Base-by-base conservation (phyloP, 2,329 filamentous ascomycete genomes). In the Curvularia hawaiiensis region DNA sequence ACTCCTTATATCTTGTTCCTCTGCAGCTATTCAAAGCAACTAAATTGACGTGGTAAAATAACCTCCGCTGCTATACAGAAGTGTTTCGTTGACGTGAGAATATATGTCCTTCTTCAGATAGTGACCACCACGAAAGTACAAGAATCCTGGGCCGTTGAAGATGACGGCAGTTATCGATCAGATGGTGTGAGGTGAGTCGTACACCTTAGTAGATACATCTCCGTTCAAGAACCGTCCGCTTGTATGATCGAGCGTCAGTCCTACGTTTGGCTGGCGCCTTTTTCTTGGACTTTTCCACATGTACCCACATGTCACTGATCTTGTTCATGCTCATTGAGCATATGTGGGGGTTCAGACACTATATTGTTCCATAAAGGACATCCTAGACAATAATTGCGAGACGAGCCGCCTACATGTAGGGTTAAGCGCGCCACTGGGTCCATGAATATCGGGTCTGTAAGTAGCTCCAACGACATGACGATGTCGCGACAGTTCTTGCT, bases 391-490 rank as follows among this genome's bases (percentile, higher is more conserved):
- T 33, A 31, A 43, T n/a, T 55, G 57, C 62, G 61, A 65, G 62
- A 58, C 62, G 62, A 65, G 56, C 62, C 62, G 62, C 59, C 56
- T 58, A 50, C 41, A 35, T 45, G 45, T 50, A 44, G 44, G 56
- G 62, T 45, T 49, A 54, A 54, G 58, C 56, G 58, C 51, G 47
- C 54, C 33, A 39, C 54, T 38, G 43, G 40, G 50, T 20, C 10
- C 41, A 28, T 28, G 41, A 14, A 39, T 43, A 28, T 51, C 52
- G 44, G 50, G 26, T 41, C 35, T 26, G 40, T 14, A 39, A 43
- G 35, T 41, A 46, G 12, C 50, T 20, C 20, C 31, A 18, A 35
- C 26, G 35, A 16, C 30, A 49, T 28, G 22, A 10, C 18, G 11
- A 50, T 31, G 40, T 31, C 24, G 38, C 31, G 35, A 41, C 46